Evolutionary conservation across 2,329 filamentous ascomycete species (phyloP).

Genomic region (Alternaria viburni): DNA sequence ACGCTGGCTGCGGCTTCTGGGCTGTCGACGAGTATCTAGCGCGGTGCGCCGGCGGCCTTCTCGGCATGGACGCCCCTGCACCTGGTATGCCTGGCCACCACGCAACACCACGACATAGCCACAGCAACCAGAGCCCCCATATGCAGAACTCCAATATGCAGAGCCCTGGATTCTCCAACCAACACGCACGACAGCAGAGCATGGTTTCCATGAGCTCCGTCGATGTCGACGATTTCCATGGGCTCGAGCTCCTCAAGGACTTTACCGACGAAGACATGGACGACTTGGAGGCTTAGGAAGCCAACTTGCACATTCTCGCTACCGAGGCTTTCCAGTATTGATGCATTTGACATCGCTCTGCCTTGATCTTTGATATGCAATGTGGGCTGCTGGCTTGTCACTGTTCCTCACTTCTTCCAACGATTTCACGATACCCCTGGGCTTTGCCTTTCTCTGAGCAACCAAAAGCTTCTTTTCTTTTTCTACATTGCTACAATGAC

Average conservation of each 20-base stretch:
- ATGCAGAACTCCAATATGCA: background rate
- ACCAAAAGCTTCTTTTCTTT: conserved; percentile 10
- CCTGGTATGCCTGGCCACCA: background rate
- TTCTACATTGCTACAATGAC: background rate
- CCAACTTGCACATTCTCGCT: background rate
- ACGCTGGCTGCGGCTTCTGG: conserved; percentile 48
- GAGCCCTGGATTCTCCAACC: background rate
- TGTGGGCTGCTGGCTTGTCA: background rate
- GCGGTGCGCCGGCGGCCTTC: conserved; percentile 43
- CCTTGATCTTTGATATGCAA: background rate
- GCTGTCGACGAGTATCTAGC: conserved; percentile 48
- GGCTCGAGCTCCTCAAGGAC: conserved; percentile 42
- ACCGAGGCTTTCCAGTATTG: background rate
- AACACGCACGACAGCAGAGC: conserved; percentile 16
- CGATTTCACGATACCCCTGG: conserved; percentile 22
- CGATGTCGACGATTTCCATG: conserved; percentile 31
- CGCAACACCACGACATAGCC: conserved; percentile 4
- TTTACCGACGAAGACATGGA: conserved; percentile 37
- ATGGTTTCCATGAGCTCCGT: conserved; percentile 21
- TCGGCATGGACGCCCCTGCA: conserved; percentile 33
- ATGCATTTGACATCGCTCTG: background rate
- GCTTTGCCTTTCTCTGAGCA: conserved; percentile 6
- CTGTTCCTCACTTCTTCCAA: background rate
- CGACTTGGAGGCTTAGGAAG: conserved; percentile 13
- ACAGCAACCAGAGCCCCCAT: conserved; percentile 10